Percentiles rank a stretch among this genome's conserved stretches.
Evolutionary conservation across 2,329 filamentous ascomycete genomes (phyloP).

Genomic region (Leptographium lundbergii): DNA sequence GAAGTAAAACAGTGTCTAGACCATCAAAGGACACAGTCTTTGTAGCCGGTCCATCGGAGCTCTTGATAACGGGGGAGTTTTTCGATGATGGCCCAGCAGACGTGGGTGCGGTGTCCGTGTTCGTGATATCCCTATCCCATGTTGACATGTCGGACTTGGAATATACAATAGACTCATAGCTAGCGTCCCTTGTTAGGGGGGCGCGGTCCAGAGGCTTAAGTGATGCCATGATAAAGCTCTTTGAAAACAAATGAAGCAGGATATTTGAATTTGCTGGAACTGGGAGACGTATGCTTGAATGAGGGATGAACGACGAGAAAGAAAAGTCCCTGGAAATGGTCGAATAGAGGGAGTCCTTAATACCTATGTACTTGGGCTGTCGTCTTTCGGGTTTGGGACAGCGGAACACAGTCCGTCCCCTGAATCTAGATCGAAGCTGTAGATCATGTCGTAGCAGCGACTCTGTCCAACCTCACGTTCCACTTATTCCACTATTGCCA

Average conservation of each 20-base stretch:
- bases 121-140: not conserved
- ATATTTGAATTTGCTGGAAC: no score
- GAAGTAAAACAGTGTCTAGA: not conserved
- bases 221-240: not conserved
- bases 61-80: not conserved
- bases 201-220: not conserved
- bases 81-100: not conserved
- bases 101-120: not conserved
- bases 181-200: not conserved
- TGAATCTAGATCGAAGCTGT: not conserved
- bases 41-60: not conserved
- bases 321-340: no score
- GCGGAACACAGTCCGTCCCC: not conserved
- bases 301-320: no score
- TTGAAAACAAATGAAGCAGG: not conserved
- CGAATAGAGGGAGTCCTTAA: no score
- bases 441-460: not conserved
- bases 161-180: not conserved
- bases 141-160: not conserved
- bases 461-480: not conserved
- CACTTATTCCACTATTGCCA: not conserved
- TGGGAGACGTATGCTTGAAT: not conserved
- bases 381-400: not conserved
- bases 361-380: no score
- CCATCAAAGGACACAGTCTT: constrained; percentile 1